A percentile compares a stretch with the other conserved stretches of the same genome.
These are phyloP conservation scores for Eucalyptus pumila DNA, from an alignment of 345 rosid species.

Conservation along the genomic window DNA sequence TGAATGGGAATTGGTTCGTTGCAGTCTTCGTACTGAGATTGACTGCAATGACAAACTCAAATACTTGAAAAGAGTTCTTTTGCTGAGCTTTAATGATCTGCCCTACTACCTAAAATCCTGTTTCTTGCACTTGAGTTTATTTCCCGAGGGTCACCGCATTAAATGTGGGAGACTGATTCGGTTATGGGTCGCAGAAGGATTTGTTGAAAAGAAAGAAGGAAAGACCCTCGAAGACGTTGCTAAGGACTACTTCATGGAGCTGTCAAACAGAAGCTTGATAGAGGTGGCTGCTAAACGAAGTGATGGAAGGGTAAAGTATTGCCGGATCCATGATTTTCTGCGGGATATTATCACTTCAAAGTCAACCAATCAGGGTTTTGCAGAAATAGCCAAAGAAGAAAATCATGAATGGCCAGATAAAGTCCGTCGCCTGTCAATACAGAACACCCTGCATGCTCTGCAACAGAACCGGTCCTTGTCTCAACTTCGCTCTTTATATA, in stretches of 20 bases:
- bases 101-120: slow-evolving; percentile 30
- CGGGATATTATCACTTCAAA: slow-evolving; percentile 16
- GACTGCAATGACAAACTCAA: slow-evolving; percentile 9
- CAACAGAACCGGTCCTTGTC: neutral
- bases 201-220: slow-evolving; percentile 21
- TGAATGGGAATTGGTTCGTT: slow-evolving; percentile 22
- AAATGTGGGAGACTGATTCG: slow-evolving; percentile 8
- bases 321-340: slow-evolving; percentile 24
- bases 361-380: slow-evolving; percentile 24
- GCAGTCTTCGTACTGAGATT: slow-evolving; percentile 16
- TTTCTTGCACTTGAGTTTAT: slow-evolving; percentile 23
- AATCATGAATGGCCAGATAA: slow-evolving; percentile 5
- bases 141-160: slow-evolving; percentile 19
- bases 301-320: slow-evolving; percentile 15
- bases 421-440: slow-evolving; percentile 28
- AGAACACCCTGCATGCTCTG: neutral
- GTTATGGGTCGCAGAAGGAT: slow-evolving; percentile 32
- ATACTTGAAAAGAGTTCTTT: slow-evolving; percentile 13
- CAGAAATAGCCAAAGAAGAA: slow-evolving; percentile 3
- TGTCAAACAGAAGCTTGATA: slow-evolving; percentile 22
- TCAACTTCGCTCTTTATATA: slow-evolving; percentile 20
- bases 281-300: slow-evolving; percentile 4
- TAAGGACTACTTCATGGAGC: slow-evolving; percentile 23
- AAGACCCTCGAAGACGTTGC: slow-evolving; percentile 30
- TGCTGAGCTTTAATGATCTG: slow-evolving; percentile 25